A percentile compares a stretch with the other conserved stretches of the same genome.
phyloP scores from a whole-genome alignment of 2,329 filamentous ascomycete species.

The Hypoxylon sp. region DNA sequence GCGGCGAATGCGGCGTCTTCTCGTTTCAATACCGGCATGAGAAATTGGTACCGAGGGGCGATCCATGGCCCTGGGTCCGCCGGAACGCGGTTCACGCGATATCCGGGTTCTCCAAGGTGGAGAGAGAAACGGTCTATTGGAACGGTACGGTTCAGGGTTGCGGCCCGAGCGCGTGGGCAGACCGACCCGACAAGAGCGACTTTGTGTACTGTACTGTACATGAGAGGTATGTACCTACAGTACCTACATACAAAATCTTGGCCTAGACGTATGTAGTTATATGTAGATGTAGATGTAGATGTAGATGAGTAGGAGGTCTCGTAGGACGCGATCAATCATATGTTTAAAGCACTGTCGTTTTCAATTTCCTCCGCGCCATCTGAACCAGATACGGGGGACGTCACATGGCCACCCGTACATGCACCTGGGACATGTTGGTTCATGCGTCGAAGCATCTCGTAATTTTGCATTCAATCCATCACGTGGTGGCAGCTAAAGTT shows the following conservation, averaged over 20 bases:
- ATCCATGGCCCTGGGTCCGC: conserved; percentile 2
- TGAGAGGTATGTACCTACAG: not conserved
- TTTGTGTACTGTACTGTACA: no score
- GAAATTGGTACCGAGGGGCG: not conserved
- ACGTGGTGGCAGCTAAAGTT: conserved; percentile 5
- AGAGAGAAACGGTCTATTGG: not conserved
- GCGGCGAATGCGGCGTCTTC: not conserved
- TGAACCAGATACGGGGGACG: conserved; percentile 17
- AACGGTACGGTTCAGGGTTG: no score
- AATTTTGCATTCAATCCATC: conserved; percentile 1
- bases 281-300: not conserved
- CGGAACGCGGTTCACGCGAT: conserved; percentile 2
- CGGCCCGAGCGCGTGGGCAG: conserved; percentile 4
- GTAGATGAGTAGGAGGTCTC: not conserved
- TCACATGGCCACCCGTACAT: conserved; percentile 21
- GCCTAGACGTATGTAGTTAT: no score
- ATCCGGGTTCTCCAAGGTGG: conserved; percentile 1
- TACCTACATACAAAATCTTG: no score
- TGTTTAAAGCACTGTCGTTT: conserved; percentile 12
- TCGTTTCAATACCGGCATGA: conserved; percentile 4
- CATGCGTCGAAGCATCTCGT: conserved; percentile 1
- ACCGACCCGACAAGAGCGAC: not conserved
- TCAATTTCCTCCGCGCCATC: not conserved
- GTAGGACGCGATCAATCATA: not conserved
- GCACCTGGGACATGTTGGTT: conserved; percentile 1